Percentiles rank a stretch among this genome's conserved stretches.
Evolutionary conservation across 2,329 filamentous ascomycete species (phyloP).

Genomic region (Ascomycota sp.): DNA sequence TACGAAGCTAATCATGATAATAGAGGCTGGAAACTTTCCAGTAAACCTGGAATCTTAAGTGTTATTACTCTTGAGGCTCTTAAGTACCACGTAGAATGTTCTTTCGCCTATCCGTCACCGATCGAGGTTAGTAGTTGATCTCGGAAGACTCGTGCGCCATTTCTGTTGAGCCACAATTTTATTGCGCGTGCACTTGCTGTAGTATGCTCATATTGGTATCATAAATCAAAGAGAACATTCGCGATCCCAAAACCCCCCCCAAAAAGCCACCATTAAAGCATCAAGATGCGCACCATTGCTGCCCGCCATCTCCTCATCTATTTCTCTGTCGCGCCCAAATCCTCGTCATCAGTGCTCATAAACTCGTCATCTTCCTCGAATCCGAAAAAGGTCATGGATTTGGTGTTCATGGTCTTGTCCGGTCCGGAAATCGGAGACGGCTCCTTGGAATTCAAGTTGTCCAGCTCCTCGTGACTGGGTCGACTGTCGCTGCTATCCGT

Average conservation of each 20-base stretch:
- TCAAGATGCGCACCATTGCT: too few relatives aligned
- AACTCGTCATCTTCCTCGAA: slow-evolving; percentile 65
- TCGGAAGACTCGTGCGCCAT: neutral
- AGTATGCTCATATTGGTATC: neutral
- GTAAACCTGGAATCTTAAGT: slow-evolving; percentile 28
- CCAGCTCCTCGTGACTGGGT: slow-evolving; percentile 15
- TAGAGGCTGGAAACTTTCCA: slow-evolving; percentile 48
- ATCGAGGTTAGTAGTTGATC: too few relatives aligned
- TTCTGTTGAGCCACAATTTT: too few relatives aligned
- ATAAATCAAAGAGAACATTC: neutral
- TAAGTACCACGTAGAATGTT: too few relatives aligned
- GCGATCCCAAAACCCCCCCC: too few relatives aligned
- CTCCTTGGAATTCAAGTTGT: slow-evolving; percentile 20
- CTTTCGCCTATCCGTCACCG: too few relatives aligned
- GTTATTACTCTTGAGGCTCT: too few relatives aligned
- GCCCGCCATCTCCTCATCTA: neutral
- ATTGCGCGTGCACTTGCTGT: too few relatives aligned
- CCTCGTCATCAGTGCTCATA: slow-evolving; percentile 44
- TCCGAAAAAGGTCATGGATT: slow-evolving; percentile 38
- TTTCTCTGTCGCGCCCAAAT: slow-evolving; percentile 5
- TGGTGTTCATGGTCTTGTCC: slow-evolving; percentile 15
- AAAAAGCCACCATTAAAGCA: neutral
- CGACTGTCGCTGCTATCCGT: slow-evolving; percentile 9
- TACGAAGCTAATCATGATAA: slow-evolving; percentile 1
- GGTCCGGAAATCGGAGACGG: slow-evolving; percentile 25